A percentile compares a stretch with the other conserved stretches of the same genome.
Conservation (phyloP, 106 monocot genomes). For the Dendrobium officinale region DNA sequence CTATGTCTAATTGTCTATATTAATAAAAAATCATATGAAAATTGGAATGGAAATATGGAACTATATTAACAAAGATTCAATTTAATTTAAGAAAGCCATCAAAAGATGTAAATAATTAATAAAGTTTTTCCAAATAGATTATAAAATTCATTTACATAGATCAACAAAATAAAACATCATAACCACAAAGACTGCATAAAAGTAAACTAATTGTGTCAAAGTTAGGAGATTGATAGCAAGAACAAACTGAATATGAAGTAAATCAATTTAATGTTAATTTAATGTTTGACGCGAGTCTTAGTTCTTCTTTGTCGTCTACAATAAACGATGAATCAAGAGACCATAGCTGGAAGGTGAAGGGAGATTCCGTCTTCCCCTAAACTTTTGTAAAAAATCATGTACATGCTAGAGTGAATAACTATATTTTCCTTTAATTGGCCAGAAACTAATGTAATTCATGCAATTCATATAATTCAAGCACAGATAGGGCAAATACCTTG, state of each 20-base stretch:
- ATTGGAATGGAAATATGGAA: no score
- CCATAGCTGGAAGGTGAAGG: constrained; percentile 17
- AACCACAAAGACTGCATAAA: neutral
- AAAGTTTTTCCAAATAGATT: neutral
- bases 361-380: no score
- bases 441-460: no score
- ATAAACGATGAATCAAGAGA: constrained; percentile 33
- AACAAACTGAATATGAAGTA: neutral
- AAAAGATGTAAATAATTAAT: neutral
- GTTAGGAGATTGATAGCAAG: neutral
- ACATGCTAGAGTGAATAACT: no score
- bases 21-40: no score
- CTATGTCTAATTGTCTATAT: no score
- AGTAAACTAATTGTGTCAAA: neutral
- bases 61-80: no score
- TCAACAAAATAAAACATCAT: neutral
- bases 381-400: no score
- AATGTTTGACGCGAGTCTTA: constrained; percentile 23
- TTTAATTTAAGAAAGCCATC: no score
- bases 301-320: constrained; percentile 45
- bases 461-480: neutral
- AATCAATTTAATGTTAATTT: neutral
- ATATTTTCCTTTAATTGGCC: no score
- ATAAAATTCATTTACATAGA: neutral
- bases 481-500: constrained; percentile 14